Evolutionary conservation across 306 rosid species (phyloP).

Genomic region (Vigna trinervia): DNA sequence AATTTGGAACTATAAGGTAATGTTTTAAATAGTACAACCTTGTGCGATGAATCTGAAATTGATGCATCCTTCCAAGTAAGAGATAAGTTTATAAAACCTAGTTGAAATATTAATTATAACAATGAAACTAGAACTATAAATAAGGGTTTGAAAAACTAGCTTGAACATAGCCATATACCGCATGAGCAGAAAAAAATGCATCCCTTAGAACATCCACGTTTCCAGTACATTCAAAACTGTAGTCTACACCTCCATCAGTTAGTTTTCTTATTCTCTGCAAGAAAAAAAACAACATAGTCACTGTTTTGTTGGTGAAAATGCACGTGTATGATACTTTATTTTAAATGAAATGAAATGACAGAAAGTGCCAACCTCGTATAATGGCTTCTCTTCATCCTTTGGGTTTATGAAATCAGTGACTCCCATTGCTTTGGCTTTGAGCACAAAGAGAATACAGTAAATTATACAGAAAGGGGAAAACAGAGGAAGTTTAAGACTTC

Average conservation of each 20-base stretch:
- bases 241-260: conserved; percentile 67
- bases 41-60: background rate
- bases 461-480: background rate
- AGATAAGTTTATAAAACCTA: background rate
- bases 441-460: conserved; percentile 6
- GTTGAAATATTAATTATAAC: background rate
- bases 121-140: conserved; percentile 7
- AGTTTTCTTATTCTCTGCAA: conserved; percentile 64
- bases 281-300: conserved; percentile 18
- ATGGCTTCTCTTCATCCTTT: conserved; percentile 58
- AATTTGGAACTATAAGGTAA: background rate
- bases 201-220: conserved; percentile 61
- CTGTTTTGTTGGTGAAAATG: conserved; percentile 2
- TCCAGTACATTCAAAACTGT: conserved; percentile 79
- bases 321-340: background rate
- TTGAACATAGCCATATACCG: conserved; percentile 48
- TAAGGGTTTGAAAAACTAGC: background rate
- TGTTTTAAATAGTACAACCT: conserved; percentile 1
- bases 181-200: conserved; percentile 67
- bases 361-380: conserved; percentile 61
- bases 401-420: conserved; percentile 76
- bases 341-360: background rate
- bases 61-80: conserved; percentile 10
- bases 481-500: background rate
- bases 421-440: conserved; percentile 67